Evolutionary conservation across 805 yeast genomes (phyloP), one percentile per base, ranked within the genome.

Genomic region (Pichia membranifaciens): DNA sequence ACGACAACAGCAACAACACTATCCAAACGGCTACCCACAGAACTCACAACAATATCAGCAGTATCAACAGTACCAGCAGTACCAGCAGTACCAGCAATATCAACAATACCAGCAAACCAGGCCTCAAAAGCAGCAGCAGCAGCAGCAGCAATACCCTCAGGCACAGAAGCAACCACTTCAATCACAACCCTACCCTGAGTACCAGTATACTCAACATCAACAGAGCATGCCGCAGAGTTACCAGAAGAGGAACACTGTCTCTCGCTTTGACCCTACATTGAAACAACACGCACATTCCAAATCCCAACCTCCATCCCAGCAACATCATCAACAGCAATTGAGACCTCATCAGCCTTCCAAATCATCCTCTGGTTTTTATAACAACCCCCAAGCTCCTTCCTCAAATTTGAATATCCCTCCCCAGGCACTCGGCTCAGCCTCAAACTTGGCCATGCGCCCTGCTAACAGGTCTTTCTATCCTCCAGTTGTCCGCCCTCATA

Each of bases 21-120:
- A 4, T 36, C 39, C 39, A 36, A 36, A n/a, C n/a, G n/a, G n/a
- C n/a, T n/a, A 36, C 22, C 39, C 20, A n/a, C 39, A 36, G 18
- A 22, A 38, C n/a, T 31, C 22, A 5, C 36, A 16, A 37, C 45
- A 44, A 45, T 38, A 25, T 43, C 48, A 44, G 37, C 48, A 42
- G 41, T 39, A 22, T 47, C 29, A 25, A 10, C 29, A 25, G 29
- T 25, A 25, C 10, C 29, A 25, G 10, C 29, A 10, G 7, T 8
- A 25, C 29, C 29, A 25, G 10, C 10, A 25, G 10, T 25, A 25
- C 12, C 5, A 39, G 38, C 38, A 32, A 7, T 7, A 4, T 21
- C 4, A 41, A 36, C 33, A 16, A 4, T 18, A 25, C 29, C 29
- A 25, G 29, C 29, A 25, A 25, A 8, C 20, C 20, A 7, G 10